Conservation (phyloP, 2,329 filamentous ascomycete species). For the Aureobasidium melanogenum region DNA sequence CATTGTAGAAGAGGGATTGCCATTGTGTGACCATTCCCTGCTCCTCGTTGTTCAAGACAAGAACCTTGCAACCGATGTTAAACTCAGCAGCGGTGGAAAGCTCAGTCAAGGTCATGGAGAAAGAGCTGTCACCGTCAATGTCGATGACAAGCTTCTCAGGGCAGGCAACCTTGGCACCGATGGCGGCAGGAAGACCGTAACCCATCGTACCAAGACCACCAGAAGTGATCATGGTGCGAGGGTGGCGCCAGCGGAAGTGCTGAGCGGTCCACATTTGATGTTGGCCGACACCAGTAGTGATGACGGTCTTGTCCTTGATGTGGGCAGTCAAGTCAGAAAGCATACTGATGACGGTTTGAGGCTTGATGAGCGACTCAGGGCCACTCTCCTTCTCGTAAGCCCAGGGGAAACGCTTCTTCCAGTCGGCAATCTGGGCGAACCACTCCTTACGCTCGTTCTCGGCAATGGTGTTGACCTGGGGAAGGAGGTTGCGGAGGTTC, state of each 20-base stretch:
- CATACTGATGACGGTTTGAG: constrained; percentile 84
- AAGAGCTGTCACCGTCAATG: constrained; percentile 97
- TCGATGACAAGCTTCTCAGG: constrained; percentile 83
- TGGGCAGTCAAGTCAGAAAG: constrained; percentile 74
- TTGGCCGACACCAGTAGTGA: constrained; percentile 90
- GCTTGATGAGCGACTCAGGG: constrained; percentile 76
- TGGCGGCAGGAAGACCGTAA: constrained; percentile 86
- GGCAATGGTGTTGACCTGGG: constrained; percentile 54
- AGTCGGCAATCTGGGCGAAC: constrained; percentile 81
- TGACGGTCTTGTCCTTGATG: constrained; percentile 76
- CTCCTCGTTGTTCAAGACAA: constrained; percentile 93
- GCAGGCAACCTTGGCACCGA: constrained; percentile 82
- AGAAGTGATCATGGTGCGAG: constrained; percentile 90
- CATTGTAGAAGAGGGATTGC: constrained; percentile 96
- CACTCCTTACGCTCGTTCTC: constrained; percentile 66
- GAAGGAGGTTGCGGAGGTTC: constrained; percentile 69
- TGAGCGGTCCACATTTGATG: constrained; percentile 99
- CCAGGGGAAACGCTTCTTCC: constrained; percentile 89
- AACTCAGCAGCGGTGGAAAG: constrained; percentile 89
- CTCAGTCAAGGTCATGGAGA: constrained; percentile 97
- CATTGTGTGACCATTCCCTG: constrained; percentile 99
- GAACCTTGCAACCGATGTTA: constrained; percentile 91
- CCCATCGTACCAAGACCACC: constrained; percentile 96
- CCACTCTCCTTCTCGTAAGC: constrained; percentile 67
- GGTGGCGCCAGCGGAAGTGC: constrained; percentile 89